Evolutionary conservation across 2,329 filamentous ascomycete species (phyloP), one percentile per base, ranked within the genome.

Genomic region (Trichoderma koningiopsis): DNA sequence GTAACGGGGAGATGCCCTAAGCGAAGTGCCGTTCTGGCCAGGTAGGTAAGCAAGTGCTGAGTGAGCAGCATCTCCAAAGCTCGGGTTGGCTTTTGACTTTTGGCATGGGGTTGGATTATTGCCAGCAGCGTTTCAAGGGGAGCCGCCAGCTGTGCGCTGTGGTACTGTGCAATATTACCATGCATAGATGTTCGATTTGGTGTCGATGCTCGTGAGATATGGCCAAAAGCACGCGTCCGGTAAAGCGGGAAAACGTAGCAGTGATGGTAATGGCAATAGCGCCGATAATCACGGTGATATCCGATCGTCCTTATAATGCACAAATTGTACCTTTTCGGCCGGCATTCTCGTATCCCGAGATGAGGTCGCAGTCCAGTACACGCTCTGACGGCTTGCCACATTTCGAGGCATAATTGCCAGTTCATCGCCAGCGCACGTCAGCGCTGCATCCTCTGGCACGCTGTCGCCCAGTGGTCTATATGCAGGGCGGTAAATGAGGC

Each of bases 361-460:
- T 66, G 63, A 66, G 63, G 63, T n/a, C 31, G 56, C 55, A 43
- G 27, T 27, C 35, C 57, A 49, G 47, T 16, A 43, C 43, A 37
- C n/a, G n/a, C 40, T 31, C 13, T 37, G 19, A 60, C 43, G 43
- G 31, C 57, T 60, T 61, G 65, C 65, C 65, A 68, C 65, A 68
- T 68, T 58, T 66, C 63, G 63, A 68, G 65, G 57, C 57, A 60
- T 68, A 60, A 55, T 60, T 53, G 65, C 56, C 65, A 68, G 65
- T 68, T 68, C 65, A 68, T 68, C 24, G 57, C 65, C 65, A 53
- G 43, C 56, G 65, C 56, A 68, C 65, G 65, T 61, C 65, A 68
- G 65, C 65, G 33, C 56, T 61, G 65, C 65, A 68, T 24, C 56
- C 37, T 60, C 65, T 68, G 63, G 53, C 43, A 43, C 56, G 56